These are phyloP conservation scores for Tothia fuscella DNA, from an alignment of 2,329 filamentous ascomycete genomes.

Conservation along the genomic window DNA sequence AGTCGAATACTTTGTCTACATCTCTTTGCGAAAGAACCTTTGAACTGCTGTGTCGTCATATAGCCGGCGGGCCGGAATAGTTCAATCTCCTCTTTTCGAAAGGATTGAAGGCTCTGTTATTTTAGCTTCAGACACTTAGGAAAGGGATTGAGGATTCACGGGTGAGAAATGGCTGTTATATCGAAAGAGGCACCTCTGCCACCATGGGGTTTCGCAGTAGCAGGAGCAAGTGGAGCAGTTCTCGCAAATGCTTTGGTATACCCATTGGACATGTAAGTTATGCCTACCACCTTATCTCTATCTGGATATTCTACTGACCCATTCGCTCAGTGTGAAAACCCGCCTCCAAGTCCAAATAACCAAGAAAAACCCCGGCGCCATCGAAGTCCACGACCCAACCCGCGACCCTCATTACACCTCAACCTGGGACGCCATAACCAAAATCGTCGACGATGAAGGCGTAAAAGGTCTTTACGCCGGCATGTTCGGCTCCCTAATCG, in stretches of 20 bases:
- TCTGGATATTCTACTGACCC: background rate
- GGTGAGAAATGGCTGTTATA: constrained; percentile 39
- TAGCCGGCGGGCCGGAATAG: background rate
- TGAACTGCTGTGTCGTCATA: background rate
- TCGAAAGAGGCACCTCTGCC: constrained; percentile 62
- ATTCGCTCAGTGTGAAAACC: constrained; percentile 70
- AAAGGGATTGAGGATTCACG: no score
- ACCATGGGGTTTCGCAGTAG: constrained; percentile 85
- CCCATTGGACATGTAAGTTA: constrained; percentile 81
- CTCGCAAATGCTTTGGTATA: constrained; percentile 93
- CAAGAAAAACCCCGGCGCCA: constrained; percentile 27
- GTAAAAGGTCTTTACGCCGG: constrained; percentile 75
- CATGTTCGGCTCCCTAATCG: constrained; percentile 73
- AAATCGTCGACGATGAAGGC: constrained; percentile 74
- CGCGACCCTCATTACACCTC: constrained; percentile 67
- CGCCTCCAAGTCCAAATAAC: constrained; percentile 91
- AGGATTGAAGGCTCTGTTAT: background rate
- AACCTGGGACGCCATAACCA: constrained; percentile 76
- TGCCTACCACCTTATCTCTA: background rate
- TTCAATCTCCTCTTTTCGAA: background rate
- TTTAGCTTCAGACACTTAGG: no score
- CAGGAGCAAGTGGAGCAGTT: constrained; percentile 84
- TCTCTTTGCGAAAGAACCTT: background rate
- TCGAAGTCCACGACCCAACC: constrained; percentile 29
- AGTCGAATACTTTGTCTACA: background rate